Conservation (phyloP, 2,329 filamentous ascomycete species). For the Neopestalotiopsis clavispora region DNA sequence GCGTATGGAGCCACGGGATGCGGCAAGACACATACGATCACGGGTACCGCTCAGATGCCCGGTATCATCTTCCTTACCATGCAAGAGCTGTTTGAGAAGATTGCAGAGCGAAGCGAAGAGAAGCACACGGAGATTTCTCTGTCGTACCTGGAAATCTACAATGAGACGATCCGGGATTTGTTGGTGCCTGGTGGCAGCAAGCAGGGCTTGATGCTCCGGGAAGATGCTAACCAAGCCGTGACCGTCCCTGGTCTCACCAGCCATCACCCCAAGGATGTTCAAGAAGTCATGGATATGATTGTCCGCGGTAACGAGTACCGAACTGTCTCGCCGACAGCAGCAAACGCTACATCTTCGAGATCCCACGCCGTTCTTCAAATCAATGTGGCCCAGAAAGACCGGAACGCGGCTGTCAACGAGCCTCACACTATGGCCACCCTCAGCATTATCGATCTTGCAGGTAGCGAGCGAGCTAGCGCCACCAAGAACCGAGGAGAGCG, state of each 20-base stretch:
- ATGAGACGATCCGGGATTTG: conserved; percentile 96
- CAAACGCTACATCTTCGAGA: conserved; percentile 95
- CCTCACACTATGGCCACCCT: conserved; percentile 98
- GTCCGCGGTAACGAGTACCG: conserved; percentile 91
- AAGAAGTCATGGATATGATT: conserved; percentile 99
- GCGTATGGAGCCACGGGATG: conserved; percentile 97
- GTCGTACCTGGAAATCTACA: conserved; percentile 98
- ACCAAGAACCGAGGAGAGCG: conserved; percentile 96
- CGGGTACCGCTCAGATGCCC: conserved; percentile 86
- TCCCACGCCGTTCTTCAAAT: conserved; percentile 98
- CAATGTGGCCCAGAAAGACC: conserved; percentile 92
- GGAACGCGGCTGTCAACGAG: conserved; percentile 90
- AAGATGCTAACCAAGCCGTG: conserved; percentile 92
- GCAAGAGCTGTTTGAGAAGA: conserved; percentile 98
- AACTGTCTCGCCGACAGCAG: conserved; percentile 95
- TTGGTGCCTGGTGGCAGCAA: conserved; percentile 85
- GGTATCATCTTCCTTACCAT: conserved; percentile 99
- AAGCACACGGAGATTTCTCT: conserved; percentile 90
- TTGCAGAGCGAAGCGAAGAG: conserved; percentile 82
- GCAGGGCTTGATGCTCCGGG: conserved; percentile 85
- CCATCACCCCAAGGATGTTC: conserved; percentile 86
- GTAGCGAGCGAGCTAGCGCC: conserved; percentile 92
- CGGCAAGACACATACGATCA: conserved; percentile 98
- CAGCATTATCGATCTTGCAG: conserved; percentile 96
- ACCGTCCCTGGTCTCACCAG: conserved; percentile 90